Conservation (phyloP, 371 early-diverging fungal genomes). For the Mortierella sp. region DNA sequence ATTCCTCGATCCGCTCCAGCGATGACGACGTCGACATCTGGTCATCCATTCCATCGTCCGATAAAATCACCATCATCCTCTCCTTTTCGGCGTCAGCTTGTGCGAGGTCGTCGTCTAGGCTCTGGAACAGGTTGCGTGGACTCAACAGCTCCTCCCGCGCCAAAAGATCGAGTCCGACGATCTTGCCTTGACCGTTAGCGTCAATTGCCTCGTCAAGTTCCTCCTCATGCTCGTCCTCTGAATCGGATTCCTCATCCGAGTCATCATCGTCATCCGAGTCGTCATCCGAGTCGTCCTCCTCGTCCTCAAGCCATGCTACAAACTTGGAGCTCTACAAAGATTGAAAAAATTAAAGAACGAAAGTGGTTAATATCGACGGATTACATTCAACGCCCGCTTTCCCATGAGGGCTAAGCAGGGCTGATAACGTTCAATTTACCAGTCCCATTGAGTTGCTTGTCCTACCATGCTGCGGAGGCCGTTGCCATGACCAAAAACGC, state of each 20-base stretch:
- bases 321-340: constrained; percentile 48
- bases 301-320: constrained; percentile 54
- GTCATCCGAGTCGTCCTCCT: constrained; percentile 46
- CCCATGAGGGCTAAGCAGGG: neutral
- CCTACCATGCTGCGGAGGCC: constrained; percentile 52
- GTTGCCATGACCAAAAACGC: constrained; percentile 40
- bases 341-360: neutral
- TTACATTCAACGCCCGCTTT: neutral
- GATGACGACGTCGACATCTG: constrained; percentile 34
- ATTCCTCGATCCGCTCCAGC: constrained; percentile 46
- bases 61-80: constrained; percentile 42
- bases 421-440: neutral
- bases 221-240: constrained; percentile 14
- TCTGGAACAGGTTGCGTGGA: constrained; percentile 19
- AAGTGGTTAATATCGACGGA: neutral
- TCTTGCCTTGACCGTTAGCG: constrained; percentile 18
- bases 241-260: constrained; percentile 27
- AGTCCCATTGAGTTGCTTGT: neutral
- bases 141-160: constrained; percentile 6
- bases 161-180: constrained; percentile 30
- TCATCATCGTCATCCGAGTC: constrained; percentile 42
- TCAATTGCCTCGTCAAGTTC: constrained; percentile 2
- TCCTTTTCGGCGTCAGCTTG: constrained; percentile 31
- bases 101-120: constrained; percentile 30
- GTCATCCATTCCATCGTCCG: constrained; percentile 48